Conservation (phyloP, 768 basidiomycete genomes). For the Coprinopsis strossmayeri region DNA sequence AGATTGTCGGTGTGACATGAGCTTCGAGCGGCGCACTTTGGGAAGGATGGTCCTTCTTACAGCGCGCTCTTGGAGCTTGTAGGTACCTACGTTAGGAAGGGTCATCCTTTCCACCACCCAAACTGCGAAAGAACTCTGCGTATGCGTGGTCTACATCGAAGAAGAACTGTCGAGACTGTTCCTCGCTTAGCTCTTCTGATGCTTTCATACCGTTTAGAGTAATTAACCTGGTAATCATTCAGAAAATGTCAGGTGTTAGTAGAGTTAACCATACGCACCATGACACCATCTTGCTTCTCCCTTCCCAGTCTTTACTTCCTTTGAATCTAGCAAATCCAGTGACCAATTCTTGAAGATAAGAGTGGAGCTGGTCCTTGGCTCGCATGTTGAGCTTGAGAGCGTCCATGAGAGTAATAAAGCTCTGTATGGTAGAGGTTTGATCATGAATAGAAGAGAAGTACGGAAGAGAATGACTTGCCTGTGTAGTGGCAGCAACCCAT, state of each 20-base stretch:
- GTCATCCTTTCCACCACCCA: constrained; percentile 27
- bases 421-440: constrained; percentile 36
- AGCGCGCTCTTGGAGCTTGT: too few species aligned
- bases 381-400: constrained; percentile 86
- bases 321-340: constrained; percentile 92
- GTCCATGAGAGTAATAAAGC: constrained; percentile 99
- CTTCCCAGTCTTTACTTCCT: constrained; percentile 94
- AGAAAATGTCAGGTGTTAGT: neutral
- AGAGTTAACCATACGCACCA: constrained; percentile 49
- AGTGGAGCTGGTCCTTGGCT: constrained; percentile 97
- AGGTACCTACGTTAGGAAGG: too few species aligned
- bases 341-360: constrained; percentile 91
- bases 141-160: constrained; percentile 98
- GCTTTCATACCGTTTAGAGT: constrained; percentile 96
- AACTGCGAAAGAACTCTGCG: constrained; percentile 82
- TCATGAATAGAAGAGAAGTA: neutral
- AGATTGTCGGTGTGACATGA: neutral
- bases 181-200: constrained; percentile 92
- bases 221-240: constrained; percentile 62
- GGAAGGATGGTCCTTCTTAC: constrained; percentile 42
- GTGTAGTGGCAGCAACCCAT: constrained; percentile 97
- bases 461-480: constrained; percentile 40
- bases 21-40: neutral
- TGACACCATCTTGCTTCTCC: constrained; percentile 84
- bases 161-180: constrained; percentile 88